phyloP scores from a whole-genome alignment of 2,329 filamentous ascomycete genomes.

The Aureobasidium leucospermi region DNA sequence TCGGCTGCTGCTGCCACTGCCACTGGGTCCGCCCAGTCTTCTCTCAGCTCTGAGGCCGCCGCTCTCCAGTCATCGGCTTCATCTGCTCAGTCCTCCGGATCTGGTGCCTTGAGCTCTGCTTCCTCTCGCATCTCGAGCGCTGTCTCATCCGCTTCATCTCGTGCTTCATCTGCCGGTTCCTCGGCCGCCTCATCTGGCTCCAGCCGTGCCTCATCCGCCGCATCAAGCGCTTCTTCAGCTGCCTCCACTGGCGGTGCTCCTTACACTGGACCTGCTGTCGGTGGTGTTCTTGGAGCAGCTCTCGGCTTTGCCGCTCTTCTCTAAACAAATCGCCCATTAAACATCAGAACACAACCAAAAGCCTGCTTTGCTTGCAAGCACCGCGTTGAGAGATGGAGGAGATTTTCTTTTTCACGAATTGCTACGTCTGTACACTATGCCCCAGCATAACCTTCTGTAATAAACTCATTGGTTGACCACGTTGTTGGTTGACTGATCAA shows the following conservation, averaged over 20 bases:
- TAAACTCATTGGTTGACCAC: not conserved
- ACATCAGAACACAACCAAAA: not conserved
- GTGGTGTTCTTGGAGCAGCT: slow-evolving; percentile 12
- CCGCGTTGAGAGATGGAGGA: not conserved
- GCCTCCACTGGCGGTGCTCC: slow-evolving; percentile 11
- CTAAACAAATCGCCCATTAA: not conserved
- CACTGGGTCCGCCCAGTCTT: slow-evolving; percentile 11
- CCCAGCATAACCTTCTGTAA: slow-evolving; percentile 4
- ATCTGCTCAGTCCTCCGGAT: not conserved
- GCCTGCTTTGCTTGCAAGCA: not conserved
- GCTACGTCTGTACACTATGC: slow-evolving; percentile 2
- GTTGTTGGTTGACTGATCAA: not conserved
- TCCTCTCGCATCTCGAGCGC: slow-evolving; percentile 1
- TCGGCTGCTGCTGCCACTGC: slow-evolving; percentile 4
- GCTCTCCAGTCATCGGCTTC: slow-evolving; percentile 3
- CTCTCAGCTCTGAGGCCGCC: slow-evolving; percentile 9
- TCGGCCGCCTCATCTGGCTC: not conserved
- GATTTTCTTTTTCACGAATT: not conserved
- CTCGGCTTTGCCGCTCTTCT: slow-evolving; percentile 15
- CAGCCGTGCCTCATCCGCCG: not conserved
- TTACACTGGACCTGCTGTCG: slow-evolving; percentile 3
- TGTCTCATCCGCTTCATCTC: not conserved
- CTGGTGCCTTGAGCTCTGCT: not conserved
- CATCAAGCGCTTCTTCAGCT: not conserved
- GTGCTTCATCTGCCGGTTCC: not conserved